These are phyloP conservation scores for Pythium inflatum DNA, from an alignment of 352 stramenopile species.

Conservation along the genomic window DNA sequence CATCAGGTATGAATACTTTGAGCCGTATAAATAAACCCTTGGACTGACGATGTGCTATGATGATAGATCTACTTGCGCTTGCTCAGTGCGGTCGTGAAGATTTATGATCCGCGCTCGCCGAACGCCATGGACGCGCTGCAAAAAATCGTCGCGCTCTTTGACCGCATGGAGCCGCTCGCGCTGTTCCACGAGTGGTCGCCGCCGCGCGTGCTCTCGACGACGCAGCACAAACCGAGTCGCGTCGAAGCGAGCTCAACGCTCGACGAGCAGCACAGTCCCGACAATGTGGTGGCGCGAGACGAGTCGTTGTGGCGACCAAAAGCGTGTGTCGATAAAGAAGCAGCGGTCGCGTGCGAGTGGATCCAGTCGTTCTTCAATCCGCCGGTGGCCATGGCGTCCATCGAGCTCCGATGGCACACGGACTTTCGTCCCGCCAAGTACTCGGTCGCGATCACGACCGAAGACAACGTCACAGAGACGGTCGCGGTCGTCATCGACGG, in stretches of 20 bases:
- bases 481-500: conserved; percentile 29
- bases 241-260: conserved; percentile 64
- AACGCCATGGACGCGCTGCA: conserved; percentile 57
- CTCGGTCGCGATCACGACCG: conserved; percentile 23
- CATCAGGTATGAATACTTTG: conserved; percentile 56
- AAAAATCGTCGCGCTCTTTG: conserved; percentile 68
- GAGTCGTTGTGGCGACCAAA: conserved; percentile 21
- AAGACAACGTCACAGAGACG: conserved; percentile 27
- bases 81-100: conserved; percentile 55
- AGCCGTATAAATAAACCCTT: too few relatives aligned
- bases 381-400: conserved; percentile 11
- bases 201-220: conserved; percentile 53
- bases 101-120: conserved; percentile 58
- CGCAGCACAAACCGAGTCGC: conserved; percentile 44
- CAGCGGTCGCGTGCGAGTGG: conserved; percentile 15
- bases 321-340: not conserved
- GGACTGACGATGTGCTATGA: too few relatives aligned
- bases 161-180: conserved; percentile 61
- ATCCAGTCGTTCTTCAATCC: conserved; percentile 35
- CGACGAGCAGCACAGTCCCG: conserved; percentile 56
- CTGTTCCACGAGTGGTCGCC: conserved; percentile 85
- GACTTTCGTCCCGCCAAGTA: conserved; percentile 20
- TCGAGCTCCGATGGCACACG: conserved; percentile 28
- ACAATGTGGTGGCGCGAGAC: conserved; percentile 18
- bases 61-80: conserved; percentile 72